Conservation (phyloP, 2,329 filamentous ascomycete genomes). For the Trichocomaceae sp. region DNA sequence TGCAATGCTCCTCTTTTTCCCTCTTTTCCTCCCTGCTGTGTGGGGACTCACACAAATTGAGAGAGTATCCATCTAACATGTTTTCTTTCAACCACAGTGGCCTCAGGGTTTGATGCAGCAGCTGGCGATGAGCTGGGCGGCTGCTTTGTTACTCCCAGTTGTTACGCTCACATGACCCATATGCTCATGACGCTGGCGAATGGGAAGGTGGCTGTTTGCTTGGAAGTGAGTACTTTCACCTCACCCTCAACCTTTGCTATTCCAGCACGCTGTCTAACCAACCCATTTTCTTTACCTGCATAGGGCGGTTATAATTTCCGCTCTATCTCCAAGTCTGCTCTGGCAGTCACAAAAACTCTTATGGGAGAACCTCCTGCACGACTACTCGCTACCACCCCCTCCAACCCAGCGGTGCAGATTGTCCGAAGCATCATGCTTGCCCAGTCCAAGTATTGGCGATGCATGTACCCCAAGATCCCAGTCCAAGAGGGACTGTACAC, state of each 20-base stretch:
- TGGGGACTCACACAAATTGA: neutral
- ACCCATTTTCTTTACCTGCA: neutral
- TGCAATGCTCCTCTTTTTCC: neutral
- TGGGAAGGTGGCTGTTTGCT: constrained; percentile 83
- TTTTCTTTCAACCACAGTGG: constrained; percentile 47
- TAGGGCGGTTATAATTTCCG: constrained; percentile 84
- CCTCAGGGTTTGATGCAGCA: constrained; percentile 92
- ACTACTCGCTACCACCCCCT: constrained; percentile 43
- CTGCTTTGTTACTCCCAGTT: constrained; percentile 82
- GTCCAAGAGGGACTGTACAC: constrained; percentile 25
- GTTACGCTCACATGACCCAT: constrained; percentile 97
- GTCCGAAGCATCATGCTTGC: constrained; percentile 52
- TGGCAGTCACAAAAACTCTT: constrained; percentile 83
- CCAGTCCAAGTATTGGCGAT: constrained; percentile 73
- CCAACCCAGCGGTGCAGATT: constrained; percentile 48
- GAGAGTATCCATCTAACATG: neutral
- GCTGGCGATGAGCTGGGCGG: constrained; percentile 87
- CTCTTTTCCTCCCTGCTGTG: neutral
- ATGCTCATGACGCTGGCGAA: constrained; percentile 94
- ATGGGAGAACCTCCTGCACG: constrained; percentile 87
- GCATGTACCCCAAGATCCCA: constrained; percentile 62
- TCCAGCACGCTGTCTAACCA: neutral
- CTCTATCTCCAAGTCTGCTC: constrained; percentile 85
- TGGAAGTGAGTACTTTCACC: constrained; percentile 52
- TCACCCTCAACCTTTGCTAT: neutral